These are phyloP conservation scores for Pseudevernia furfuracea DNA, from an alignment of 495 filamentous ascomycete species.

Conservation along the genomic window DNA sequence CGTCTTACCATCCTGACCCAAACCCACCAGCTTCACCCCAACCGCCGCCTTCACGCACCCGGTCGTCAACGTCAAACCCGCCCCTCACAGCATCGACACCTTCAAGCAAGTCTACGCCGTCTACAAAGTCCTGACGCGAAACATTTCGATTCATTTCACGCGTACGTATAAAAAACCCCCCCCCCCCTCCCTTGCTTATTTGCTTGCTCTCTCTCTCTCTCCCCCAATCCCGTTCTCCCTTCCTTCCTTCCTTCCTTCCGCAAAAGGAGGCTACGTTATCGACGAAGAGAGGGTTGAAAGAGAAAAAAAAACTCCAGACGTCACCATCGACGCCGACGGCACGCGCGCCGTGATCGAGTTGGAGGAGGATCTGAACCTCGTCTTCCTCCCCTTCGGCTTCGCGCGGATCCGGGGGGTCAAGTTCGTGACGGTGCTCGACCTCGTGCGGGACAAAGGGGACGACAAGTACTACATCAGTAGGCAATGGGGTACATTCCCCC, in stretches of 20 bases:
- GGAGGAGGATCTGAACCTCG: background rate
- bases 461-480: conserved; percentile 4
- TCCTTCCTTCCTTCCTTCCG: too few relatives aligned
- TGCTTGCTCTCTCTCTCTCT: background rate
- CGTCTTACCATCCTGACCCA: background rate
- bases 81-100: background rate
- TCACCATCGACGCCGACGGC: conserved; percentile 7
- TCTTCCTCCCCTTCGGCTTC: background rate
- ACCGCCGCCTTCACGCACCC: conserved; percentile 9
- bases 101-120: conserved; percentile 12
- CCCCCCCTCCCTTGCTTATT: background rate
- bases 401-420: background rate
- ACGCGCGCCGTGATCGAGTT: background rate
- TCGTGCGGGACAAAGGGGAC: background rate
- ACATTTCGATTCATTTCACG: background rate
- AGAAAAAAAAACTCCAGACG: background rate
- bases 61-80: conserved; percentile 6
- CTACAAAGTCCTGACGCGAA: background rate
- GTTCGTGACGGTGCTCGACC: conserved; percentile 10
- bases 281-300: too few relatives aligned
- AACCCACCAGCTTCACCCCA: conserved; percentile 1
- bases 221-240: background rate
- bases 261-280: too few relatives aligned
- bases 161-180: background rate
- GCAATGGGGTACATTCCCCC: background rate